Percentiles rank a stretch among this genome's conserved stretches.
phyloP scores from a whole-genome alignment of 805 yeast species.

The Ogataea henricii region DNA sequence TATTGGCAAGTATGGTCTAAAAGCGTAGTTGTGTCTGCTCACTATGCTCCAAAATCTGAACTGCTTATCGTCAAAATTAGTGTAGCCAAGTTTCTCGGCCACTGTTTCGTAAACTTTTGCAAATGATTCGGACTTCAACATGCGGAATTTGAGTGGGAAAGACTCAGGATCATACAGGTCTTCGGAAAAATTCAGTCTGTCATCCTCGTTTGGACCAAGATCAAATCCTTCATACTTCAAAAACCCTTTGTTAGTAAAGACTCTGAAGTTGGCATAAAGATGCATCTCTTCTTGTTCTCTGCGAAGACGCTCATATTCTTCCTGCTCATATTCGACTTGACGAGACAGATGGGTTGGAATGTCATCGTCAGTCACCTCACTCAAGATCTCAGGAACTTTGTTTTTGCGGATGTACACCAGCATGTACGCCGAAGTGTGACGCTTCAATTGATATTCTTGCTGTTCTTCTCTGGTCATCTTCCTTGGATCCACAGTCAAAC shows the following conservation, averaged over 20 bases:
- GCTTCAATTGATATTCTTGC: constrained; percentile 63
- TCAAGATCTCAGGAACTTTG: constrained; percentile 57
- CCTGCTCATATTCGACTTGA: constrained; percentile 63
- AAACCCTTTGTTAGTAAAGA: constrained; percentile 58
- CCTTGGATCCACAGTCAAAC: constrained; percentile 49
- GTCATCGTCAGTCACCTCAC: constrained; percentile 52
- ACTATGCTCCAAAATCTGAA: constrained; percentile 67
- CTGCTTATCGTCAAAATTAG: constrained; percentile 30
- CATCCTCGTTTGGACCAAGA: constrained; percentile 61
- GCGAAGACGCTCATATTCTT: constrained; percentile 52
- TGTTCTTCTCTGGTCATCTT: constrained; percentile 60
- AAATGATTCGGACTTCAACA: constrained; percentile 58
- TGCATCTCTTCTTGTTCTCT: constrained; percentile 74
- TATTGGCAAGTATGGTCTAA: constrained; percentile 56
- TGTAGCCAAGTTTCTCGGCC: constrained; percentile 42
- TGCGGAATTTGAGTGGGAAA: constrained; percentile 50
- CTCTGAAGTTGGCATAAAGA: constrained; percentile 55
- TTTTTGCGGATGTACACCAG: constrained; percentile 82
- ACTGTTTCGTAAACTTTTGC: constrained; percentile 51
- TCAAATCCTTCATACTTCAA: constrained; percentile 72
- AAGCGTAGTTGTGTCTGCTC: constrained; percentile 69
- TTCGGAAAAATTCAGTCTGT: constrained; percentile 47
- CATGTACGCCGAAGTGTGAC: constrained; percentile 97
- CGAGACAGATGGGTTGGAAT: constrained; percentile 70
- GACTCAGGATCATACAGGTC: constrained; percentile 49